Evolutionary conservation across 768 basidiomycete species (phyloP), one percentile per base, ranked within the genome.

Genomic region (Suillus occidentalis): DNA sequence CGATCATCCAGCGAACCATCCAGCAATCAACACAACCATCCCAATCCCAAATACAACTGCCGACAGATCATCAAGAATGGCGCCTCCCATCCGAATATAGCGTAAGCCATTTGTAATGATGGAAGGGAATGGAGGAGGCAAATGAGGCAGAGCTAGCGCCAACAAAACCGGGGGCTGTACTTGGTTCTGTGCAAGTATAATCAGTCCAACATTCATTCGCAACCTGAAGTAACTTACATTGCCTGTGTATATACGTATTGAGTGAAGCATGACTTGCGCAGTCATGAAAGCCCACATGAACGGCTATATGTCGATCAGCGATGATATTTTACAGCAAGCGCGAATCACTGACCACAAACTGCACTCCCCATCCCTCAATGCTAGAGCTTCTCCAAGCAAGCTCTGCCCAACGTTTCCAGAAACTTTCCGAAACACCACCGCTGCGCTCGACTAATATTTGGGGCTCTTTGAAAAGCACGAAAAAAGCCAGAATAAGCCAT

Each of bases 271-370:
- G 28, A 93, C 80, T 68, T 93, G 85, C 5, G 94, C 72, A 0
- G 92, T 89, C 45, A 85, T 84, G 65, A 94, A 93, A 9, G 85
- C 88, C 90, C 90, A 92, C 73, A 94, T 91, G 78, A 94, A 91
- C 1, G 90, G 87, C 91, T 93, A 67, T 20, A 47, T 43, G 22
- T 37, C 65, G 49, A 69, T 74, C 40, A 67, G 59, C 55, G 36
- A 60, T 20, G 18, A 52, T 12, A 14, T 18, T 22, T 40, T 62
- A n/a, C 56, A 62, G 39, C 47, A 62, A 10, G 60, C n/a, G n/a
- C 43, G 42, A 22, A 62, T 40, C 12, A 80, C 88, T 67, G 69
- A 91, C 90, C 76, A 89, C 81, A 52, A 82, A 69, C 67, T 87
- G 86, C 13, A 91, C 82, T 8, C 80, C 79, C 82, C 82, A 81